These are phyloP conservation scores for Limonium bicolor DNA, from an alignment of 148 eudicot genomes.

Conservation along the genomic window DNA sequence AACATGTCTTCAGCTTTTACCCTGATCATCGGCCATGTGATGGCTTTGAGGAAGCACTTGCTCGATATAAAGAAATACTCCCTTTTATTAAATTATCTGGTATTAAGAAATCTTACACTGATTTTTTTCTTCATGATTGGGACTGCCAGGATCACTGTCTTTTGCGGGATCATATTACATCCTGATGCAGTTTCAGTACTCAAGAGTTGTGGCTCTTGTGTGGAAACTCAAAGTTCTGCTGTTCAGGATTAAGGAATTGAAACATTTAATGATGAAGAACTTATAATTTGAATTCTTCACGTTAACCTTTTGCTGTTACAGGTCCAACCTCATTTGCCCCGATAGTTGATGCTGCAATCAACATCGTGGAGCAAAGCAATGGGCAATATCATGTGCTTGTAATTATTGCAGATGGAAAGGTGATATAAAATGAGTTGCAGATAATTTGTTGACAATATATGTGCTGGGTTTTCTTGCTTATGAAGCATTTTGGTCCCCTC, in stretches of 20 bases:
- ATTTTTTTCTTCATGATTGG: not conserved
- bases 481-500: too few relatives aligned
- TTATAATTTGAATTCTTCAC: too few relatives aligned
- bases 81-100: conserved; percentile 57
- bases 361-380: conserved; percentile 48
- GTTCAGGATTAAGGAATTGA: too few relatives aligned
- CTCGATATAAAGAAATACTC: conserved; percentile 50
- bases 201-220: conserved; percentile 3
- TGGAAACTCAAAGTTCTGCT: too few relatives aligned
- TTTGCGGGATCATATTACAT: too few relatives aligned
- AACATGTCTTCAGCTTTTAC: conserved; percentile 58
- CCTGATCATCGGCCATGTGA: conserved; percentile 49
- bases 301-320: too few relatives aligned
- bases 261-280: too few relatives aligned
- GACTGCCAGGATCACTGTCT: too few relatives aligned
- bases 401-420: conserved; percentile 82
- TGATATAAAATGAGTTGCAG: too few relatives aligned
- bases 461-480: too few relatives aligned
- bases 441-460: too few relatives aligned
- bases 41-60: conserved; percentile 79
- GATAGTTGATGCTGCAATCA: conserved; percentile 53
- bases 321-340: conserved; percentile 88
- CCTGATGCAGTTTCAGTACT: too few relatives aligned
- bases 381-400: conserved; percentile 79
- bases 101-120: conserved; percentile 4